Percentiles rank a stretch among this genome's conserved stretches.
phyloP scores from a whole-genome alignment of 257 asterid genomes.

The Solanum pimpinellifolium region DNA sequence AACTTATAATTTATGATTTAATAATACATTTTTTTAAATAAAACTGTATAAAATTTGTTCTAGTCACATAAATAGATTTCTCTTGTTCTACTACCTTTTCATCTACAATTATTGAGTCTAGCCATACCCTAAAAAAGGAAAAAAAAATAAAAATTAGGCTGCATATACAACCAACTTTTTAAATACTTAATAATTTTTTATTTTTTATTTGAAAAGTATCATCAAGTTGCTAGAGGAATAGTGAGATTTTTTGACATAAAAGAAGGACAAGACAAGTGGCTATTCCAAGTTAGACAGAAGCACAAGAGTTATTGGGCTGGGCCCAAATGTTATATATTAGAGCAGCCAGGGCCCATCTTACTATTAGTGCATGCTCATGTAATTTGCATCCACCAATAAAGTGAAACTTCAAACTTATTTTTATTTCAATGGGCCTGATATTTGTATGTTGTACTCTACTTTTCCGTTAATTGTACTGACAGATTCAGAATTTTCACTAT shows the following conservation, averaged over 20 bases:
- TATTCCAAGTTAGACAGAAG: background rate
- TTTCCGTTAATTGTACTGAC: background rate
- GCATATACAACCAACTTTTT: background rate
- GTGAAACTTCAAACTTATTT: background rate
- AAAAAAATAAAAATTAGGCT: background rate
- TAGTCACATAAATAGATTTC: background rate
- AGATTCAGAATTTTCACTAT: too few species aligned
- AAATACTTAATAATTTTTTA: background rate
- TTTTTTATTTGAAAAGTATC: background rate
- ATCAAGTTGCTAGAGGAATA: background rate
- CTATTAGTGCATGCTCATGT: background rate
- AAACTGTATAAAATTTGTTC: too few species aligned
- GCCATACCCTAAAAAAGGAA: background rate
- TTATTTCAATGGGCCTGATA: background rate
- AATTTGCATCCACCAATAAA: background rate
- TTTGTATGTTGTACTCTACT: background rate
- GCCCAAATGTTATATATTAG: background rate
- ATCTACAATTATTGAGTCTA: background rate
- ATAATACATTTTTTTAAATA: too few species aligned
- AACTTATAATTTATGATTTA: too few species aligned
- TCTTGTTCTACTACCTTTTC: background rate
- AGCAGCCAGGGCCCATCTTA: constrained; percentile 5
- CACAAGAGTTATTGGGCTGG: constrained; percentile 16
- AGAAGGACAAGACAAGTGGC: background rate
- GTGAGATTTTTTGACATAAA: background rate